These are phyloP conservation scores for Fusarium sp. DNA, from an alignment of 2,329 filamentous ascomycete genomes.

Conservation along the genomic window DNA sequence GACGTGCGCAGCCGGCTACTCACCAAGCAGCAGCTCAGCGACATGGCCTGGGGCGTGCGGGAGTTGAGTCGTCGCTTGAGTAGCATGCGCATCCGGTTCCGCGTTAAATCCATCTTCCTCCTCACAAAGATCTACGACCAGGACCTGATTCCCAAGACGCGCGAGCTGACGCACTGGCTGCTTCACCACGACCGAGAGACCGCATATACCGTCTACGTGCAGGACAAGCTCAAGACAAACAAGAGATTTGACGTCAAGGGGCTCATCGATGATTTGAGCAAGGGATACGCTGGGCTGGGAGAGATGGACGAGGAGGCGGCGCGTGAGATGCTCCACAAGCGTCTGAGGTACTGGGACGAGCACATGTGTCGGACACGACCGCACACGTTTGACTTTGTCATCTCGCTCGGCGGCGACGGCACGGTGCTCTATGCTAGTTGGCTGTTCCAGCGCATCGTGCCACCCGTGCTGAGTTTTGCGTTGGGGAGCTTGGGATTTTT, in stretches of 20 bases:
- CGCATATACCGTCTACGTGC: constrained; percentile 84
- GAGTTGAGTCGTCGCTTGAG: constrained; percentile 89
- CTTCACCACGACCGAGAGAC: constrained; percentile 75
- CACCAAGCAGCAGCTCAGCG: constrained; percentile 93
- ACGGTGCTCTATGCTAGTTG: constrained; percentile 96
- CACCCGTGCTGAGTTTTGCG: constrained; percentile 91
- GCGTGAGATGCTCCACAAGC: constrained; percentile 54
- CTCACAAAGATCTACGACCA: constrained; percentile 93
- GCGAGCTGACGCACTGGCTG: constrained; percentile 84
- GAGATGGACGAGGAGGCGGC: constrained; percentile 50
- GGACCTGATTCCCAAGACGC: constrained; percentile 80
- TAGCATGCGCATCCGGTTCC: constrained; percentile 84
- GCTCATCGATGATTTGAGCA: constrained; percentile 71
- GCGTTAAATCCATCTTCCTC: constrained; percentile 85
- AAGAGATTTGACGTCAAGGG: constrained; percentile 79
- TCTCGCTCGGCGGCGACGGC: constrained; percentile 94
- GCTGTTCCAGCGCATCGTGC: constrained; percentile 95
- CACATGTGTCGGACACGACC: constrained; percentile 81
- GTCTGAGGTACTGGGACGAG: constrained; percentile 86
- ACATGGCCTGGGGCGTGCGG: constrained; percentile 96
- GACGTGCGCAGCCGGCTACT: constrained; percentile 76
- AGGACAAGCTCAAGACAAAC: constrained; percentile 79
- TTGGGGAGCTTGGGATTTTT: constrained; percentile 93
- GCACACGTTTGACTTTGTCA: constrained; percentile 92
- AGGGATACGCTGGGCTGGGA: constrained; percentile 54